Conservation (phyloP, 495 filamentous ascomycete genomes). For the Neurospora pannonica region DNA sequence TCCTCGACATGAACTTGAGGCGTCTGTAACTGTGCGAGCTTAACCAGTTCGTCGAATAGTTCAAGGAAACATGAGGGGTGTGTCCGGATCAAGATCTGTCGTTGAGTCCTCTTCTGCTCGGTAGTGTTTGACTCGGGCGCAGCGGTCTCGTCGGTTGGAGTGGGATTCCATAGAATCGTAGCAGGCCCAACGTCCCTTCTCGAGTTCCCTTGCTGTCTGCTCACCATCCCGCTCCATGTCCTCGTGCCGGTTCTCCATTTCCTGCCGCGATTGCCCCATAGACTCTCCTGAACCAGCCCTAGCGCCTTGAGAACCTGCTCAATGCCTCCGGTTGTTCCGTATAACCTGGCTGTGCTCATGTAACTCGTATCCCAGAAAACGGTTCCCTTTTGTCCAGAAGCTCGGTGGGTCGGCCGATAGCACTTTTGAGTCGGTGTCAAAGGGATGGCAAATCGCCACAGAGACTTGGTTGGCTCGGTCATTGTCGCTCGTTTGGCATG, state of each 20-base stretch:
- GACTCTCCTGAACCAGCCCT: slow-evolving; percentile 47
- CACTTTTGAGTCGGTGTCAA: slow-evolving; percentile 79
- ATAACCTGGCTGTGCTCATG: slow-evolving; percentile 74
- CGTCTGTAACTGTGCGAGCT: slow-evolving; percentile 57
- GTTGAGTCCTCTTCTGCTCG: slow-evolving; percentile 29
- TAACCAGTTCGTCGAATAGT: slow-evolving; percentile 68
- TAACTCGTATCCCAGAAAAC: slow-evolving; percentile 94
- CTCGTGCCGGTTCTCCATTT: slow-evolving; percentile 72
- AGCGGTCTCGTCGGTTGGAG: slow-evolving; percentile 6
- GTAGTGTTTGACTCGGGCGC: slow-evolving; percentile 5
- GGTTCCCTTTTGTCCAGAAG: slow-evolving; percentile 47
- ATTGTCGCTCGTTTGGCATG: slow-evolving; percentile 89
- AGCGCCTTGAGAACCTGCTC: slow-evolving; percentile 54
- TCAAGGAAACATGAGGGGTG: slow-evolving; percentile 88
- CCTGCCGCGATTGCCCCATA: slow-evolving; percentile 51
- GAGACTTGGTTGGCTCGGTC: slow-evolving; percentile 62
- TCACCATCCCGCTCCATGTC: slow-evolving; percentile 56
- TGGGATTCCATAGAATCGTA: slow-evolving; percentile 59
- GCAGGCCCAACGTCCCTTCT: slow-evolving; percentile 62
- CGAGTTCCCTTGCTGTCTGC: slow-evolving; percentile 45
- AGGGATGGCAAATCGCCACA: slow-evolving; percentile 86
- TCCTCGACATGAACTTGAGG: slow-evolving; percentile 76
- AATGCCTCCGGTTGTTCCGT: slow-evolving; percentile 55
- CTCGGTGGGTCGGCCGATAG: slow-evolving; percentile 79
- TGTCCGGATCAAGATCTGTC: slow-evolving; percentile 62